A percentile compares a stretch with the other conserved stretches of the same genome.
Evolutionary conservation across 75 land plant species (phyloP).

Genomic region (Adiantum capillusveneris): DNA sequence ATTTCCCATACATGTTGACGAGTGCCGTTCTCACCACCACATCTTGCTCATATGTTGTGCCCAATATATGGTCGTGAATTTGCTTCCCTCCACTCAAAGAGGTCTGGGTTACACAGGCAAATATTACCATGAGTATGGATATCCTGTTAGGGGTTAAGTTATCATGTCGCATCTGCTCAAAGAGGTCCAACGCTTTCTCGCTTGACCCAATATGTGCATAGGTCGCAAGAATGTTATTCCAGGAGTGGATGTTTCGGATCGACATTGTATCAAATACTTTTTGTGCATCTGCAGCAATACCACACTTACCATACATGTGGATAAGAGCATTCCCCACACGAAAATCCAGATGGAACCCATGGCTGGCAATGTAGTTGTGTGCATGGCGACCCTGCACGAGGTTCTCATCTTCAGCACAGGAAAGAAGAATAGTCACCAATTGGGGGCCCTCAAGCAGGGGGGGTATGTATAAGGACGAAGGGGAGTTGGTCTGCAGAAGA

Average conservation of each 20-base stretch:
- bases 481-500: too few relatives aligned
- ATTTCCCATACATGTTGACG: conserved; percentile 62
- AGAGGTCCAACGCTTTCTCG: conserved; percentile 15
- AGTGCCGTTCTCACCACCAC: conserved; percentile 30
- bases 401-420: too few relatives aligned
- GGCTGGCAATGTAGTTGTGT: too few relatives aligned
- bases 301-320: conserved; percentile 25
- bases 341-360: too few relatives aligned
- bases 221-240: conserved; percentile 22
- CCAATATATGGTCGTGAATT: conserved; percentile 33
- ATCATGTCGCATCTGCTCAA: conserved; percentile 17
- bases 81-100: conserved; percentile 33
- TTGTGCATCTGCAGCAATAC: conserved; percentile 15
- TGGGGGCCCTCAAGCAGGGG: too few relatives aligned
- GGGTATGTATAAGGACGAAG: too few relatives aligned
- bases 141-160: conserved; percentile 23
- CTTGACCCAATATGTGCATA: conserved; percentile 24
- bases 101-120: conserved; percentile 24
- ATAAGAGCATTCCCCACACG: too few relatives aligned
- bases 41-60: conserved; percentile 20
- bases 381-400: too few relatives aligned
- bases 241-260: conserved; percentile 9
- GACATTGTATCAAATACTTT: conserved; percentile 17
- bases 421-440: too few relatives aligned
- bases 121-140: conserved; percentile 21